These are phyloP conservation scores for Coleophoma eucalyptorum DNA, from an alignment of 2,329 filamentous ascomycete genomes.

Conservation along the genomic window DNA sequence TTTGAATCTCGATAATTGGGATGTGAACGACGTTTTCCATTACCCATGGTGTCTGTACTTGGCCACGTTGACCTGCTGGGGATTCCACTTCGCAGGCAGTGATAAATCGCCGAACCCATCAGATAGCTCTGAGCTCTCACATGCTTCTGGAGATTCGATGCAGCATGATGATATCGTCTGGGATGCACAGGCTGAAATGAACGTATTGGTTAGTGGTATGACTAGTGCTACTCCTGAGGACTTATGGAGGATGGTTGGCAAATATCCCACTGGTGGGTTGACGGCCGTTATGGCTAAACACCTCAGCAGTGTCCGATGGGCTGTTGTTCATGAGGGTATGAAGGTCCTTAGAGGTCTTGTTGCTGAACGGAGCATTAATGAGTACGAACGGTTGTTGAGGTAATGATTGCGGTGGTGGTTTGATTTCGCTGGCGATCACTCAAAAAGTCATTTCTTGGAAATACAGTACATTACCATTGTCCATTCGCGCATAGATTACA, in stretches of 20 bases:
- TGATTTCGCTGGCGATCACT: no score
- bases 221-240: conserved; percentile 25
- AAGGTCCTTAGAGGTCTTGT: conserved; percentile 43
- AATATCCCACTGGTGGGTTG: conserved; percentile 46
- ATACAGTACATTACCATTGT: no score
- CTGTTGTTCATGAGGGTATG: conserved; percentile 58
- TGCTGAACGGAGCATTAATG: conserved; percentile 6
- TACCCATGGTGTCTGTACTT: conserved; percentile 61
- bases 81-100: conserved; percentile 43
- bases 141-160: neutral
- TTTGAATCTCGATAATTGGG: conserved; percentile 43
- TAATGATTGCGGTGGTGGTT: neutral
- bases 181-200: conserved; percentile 46
- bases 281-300: conserved; percentile 51
- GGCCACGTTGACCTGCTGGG: conserved; percentile 54
- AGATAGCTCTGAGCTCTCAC: conserved; percentile 1
- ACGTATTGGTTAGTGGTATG: conserved; percentile 35
- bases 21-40: conserved; percentile 52
- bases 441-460: no score
- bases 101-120: conserved; percentile 1
- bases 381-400: neutral
- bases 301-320: conserved; percentile 55
- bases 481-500: no score
- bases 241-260: conserved; percentile 33
- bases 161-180: conserved; percentile 43